Base-by-base conservation (phyloP, 345 rosid species). In the Ceriops zippeliana region DNA sequence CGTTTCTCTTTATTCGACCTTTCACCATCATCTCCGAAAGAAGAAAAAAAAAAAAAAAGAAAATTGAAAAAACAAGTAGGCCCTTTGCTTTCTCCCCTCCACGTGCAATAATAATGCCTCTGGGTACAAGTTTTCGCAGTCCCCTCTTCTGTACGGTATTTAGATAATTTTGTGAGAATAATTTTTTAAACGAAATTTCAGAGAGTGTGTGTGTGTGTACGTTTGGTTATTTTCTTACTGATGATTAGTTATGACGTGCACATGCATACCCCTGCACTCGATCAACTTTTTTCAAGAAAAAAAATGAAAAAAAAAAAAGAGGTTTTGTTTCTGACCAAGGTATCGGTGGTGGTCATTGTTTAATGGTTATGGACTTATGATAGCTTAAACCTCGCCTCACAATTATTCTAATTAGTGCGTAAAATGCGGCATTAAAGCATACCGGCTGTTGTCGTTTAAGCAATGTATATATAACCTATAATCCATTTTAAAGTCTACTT, bases 101-200 rank as follows among this genome's bases (percentile, higher is more conserved):
- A 79, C 74, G 82, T 68, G 82, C 76, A 79, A 71, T 71, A 75
- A 71, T 75, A 75, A 71, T 75, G 79, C 76, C 57, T 67, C 21
- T 63, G 4, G 3, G 0, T 42, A 13, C 5, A 42, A 42, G 15
- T 42, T 42, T 13, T 13, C 49, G 49, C 17, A 38, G 32, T 62
- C 27, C 38, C 53, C 47, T 7, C 56, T 13, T 35, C 58, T 53
- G 75, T 67, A 70, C 78, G 66, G 75, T 22, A 61, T 15, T 28
- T 15, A 4, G n/a, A 17, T 54, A 26, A 49, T 57, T 56, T 67
- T 9, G 31, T 54, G 64, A 58, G 58, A 34, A 5, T 19, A 27
- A 42, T 58, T 37, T 63, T 5, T 27, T 3, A 67, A 67, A 17
- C 26, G 3, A 35, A 7, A 56, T 35, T 32, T 65, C 27, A n/a